These are phyloP conservation scores for Tolypocladium inflatum DNA, from an alignment of 2,329 filamentous ascomycete species.

Conservation along the genomic window DNA sequence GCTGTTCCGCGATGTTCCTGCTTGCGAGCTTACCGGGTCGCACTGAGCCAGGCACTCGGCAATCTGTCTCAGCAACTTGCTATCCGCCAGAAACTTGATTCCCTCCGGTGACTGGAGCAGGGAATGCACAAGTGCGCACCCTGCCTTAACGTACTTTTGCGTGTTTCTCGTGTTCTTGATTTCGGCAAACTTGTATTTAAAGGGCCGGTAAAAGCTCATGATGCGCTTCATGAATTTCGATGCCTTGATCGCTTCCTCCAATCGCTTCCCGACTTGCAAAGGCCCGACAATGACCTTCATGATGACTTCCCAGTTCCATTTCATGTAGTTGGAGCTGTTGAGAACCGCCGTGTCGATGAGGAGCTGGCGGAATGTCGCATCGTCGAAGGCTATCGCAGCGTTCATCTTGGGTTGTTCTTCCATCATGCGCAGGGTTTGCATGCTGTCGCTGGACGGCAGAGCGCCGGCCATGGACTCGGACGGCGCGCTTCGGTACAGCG, in stretches of 20 bases:
- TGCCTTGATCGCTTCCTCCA: constrained; percentile 89
- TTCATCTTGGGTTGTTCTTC: constrained; percentile 48
- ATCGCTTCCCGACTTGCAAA: constrained; percentile 76
- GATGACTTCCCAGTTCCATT: constrained; percentile 97
- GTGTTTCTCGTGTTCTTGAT: constrained; percentile 85
- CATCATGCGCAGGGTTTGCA: constrained; percentile 37
- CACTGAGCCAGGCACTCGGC: constrained; percentile 94
- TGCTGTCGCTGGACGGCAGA: constrained; percentile 32
- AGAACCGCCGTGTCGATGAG: constrained; percentile 75
- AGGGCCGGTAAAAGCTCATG: constrained; percentile 90
- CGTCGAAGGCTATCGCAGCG: constrained; percentile 40
- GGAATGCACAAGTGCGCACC: constrained; percentile 79
- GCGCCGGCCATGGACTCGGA: constrained; percentile 27
- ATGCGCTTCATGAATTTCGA: constrained; percentile 95
- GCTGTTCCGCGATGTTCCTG: constrained; percentile 3
- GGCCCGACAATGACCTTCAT: constrained; percentile 88
- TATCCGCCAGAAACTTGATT: constrained; percentile 74
- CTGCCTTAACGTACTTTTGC: constrained; percentile 85
- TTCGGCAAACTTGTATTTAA: constrained; percentile 92
- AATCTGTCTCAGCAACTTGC: constrained; percentile 87
- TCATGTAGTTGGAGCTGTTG: constrained; percentile 79
- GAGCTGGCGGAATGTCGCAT: constrained; percentile 54
- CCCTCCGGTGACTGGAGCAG: constrained; percentile 81
- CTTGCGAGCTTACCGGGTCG: constrained; percentile 56
- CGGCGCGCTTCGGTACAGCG: constrained; percentile 69